Evolutionary conservation across 2,329 filamentous ascomycete genomes (phyloP).

Genomic region (Chaetomiaceae sp.): DNA sequence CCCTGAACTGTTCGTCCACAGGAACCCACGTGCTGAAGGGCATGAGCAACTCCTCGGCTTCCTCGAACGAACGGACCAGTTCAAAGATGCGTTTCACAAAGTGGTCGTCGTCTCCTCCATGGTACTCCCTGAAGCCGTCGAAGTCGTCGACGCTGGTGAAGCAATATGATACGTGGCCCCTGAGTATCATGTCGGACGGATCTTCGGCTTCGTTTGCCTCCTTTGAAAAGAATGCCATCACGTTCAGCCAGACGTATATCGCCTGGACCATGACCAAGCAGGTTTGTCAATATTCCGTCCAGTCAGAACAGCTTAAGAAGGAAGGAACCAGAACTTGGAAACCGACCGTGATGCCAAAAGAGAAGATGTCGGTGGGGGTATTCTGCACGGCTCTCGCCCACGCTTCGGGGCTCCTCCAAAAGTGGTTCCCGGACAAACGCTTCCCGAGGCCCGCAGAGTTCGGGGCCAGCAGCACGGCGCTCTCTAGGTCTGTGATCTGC

Average conservation of each 20-base stretch:
- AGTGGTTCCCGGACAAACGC: slow-evolving; percentile 9
- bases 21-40: slow-evolving; percentile 6
- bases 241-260: slow-evolving; percentile 6
- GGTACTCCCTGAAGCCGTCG: slow-evolving; percentile 4
- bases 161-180: slow-evolving; percentile 6
- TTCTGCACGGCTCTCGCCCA: slow-evolving; percentile 7
- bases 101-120: slow-evolving; percentile 6
- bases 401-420: slow-evolving; percentile 11
- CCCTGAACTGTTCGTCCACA: slow-evolving; percentile 7
- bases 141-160: slow-evolving; percentile 1
- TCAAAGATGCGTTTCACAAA: slow-evolving; percentile 3
- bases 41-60: background rate
- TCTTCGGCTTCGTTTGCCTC: slow-evolving; percentile 10
- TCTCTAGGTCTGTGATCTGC: slow-evolving; percentile 9
- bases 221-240: slow-evolving; percentile 7
- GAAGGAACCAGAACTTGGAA: background rate
- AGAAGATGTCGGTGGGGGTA: slow-evolving; percentile 11
- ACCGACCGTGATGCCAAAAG: slow-evolving; percentile 7
- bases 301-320: background rate
- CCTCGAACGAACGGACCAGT: background rate
- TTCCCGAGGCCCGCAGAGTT: slow-evolving; percentile 4
- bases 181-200: slow-evolving; percentile 7
- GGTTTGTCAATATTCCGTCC: background rate
- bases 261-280: background rate
- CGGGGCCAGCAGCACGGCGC: slow-evolving; percentile 3